Evolutionary conservation across 2,329 filamentous ascomycete genomes (phyloP), one percentile per base, ranked within the genome.

Genomic region (Cercospora brassicicola): DNA sequence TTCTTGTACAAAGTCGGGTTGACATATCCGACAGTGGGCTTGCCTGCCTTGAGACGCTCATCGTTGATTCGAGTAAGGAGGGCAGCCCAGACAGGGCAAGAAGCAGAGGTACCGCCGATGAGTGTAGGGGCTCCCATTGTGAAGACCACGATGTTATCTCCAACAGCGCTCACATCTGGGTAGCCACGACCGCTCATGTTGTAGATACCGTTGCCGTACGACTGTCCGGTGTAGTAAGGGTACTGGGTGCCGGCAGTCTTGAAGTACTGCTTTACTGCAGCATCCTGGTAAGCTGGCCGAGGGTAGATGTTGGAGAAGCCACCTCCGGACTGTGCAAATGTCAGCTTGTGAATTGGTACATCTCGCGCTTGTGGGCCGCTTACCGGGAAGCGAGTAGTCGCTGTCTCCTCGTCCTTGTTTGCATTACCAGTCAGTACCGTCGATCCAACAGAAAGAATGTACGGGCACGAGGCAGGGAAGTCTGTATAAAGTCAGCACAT

Each of bases 201-300:
- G 73, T 74, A 73, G 33, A 66, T 79, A 72, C 30, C 81, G 51
- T 83, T 83, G 57, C 84, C 84, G 74, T 88, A 88, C 3, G 83
- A 86, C 71, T 82, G 83, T 68, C 87, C 77, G 75, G 60, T 82
- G 66, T 77, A 75, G 65, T 68, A 73, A 13, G 71, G 71, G 64
- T 78, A 76, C 8, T 69, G 65, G 8, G 75, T 73, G 7, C 72
- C 71, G 67, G 73, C 64, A 13, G 67, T 69, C 11, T 62, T 62
- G 30, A 78, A 77, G 80, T 81, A 84, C 10, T 70, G 67, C 15
- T 39, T 57, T 1, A 84, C 81, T 1, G 79, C 80, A 2, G 74
- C 59, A 0, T 74, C 63, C 67, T 83, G 82, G 65, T 80, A 83
- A n/a, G 71, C 68, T 0, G 60, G 75, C 6, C 53, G 76, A 33